Evolutionary conservation across 805 yeast genomes (phyloP).

Genomic region (Sugiyamaella boreocaroliniensis): DNA sequence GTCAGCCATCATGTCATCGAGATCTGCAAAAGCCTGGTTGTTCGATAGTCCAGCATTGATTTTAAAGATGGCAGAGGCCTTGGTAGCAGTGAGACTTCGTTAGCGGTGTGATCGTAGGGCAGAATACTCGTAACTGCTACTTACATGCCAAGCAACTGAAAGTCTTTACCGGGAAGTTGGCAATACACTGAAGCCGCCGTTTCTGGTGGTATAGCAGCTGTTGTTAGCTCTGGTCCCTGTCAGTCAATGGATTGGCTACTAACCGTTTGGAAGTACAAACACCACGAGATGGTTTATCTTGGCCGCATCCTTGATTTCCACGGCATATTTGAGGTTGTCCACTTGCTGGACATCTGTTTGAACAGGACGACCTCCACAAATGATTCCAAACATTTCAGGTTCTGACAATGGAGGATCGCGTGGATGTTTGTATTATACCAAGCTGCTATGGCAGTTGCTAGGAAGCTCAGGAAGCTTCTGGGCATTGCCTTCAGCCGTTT

Average conservation of each 20-base stretch:
- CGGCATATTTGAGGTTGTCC: slow-evolving; percentile 59
- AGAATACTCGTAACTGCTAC: slow-evolving; percentile 43
- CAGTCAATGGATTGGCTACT: slow-evolving; percentile 20
- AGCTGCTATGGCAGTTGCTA: no score
- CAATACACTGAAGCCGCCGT: slow-evolving; percentile 83
- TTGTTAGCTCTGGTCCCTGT: not conserved
- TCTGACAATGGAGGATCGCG: no score
- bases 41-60: slow-evolving; percentile 36
- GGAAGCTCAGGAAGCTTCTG: no score
- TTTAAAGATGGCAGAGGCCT: slow-evolving; percentile 89
- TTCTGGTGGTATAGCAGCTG: slow-evolving; percentile 45
- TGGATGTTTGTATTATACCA: no score
- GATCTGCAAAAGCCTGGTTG: slow-evolving; percentile 27
- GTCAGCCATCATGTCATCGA: slow-evolving; percentile 55
- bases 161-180: slow-evolving; percentile 60
- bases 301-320: slow-evolving; percentile 55
- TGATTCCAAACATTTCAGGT: slow-evolving; percentile 60
- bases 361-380: slow-evolving; percentile 66
- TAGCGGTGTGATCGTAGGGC: not conserved
- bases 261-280: slow-evolving; percentile 77
- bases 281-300: slow-evolving; percentile 72
- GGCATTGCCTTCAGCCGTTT: no score
- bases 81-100: slow-evolving; percentile 35
- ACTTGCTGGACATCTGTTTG: slow-evolving; percentile 47
- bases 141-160: slow-evolving; percentile 32